phyloP scores from a whole-genome alignment of 805 yeast genomes.

The Metschnikowia kofuensis region DNA sequence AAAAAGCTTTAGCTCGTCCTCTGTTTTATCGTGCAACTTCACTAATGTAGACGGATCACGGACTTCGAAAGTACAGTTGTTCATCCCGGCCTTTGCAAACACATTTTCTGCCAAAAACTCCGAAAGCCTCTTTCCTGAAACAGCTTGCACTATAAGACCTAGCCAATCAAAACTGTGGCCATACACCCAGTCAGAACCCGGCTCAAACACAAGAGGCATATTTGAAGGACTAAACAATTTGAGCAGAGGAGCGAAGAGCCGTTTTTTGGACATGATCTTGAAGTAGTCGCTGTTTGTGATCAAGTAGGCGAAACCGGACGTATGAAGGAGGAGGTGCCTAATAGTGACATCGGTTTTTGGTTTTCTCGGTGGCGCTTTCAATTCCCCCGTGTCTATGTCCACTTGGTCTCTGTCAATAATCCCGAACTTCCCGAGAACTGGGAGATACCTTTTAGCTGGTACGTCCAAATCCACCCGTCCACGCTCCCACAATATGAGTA shows the following conservation, averaged over 20 bases:
- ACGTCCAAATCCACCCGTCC: slow-evolving; percentile 32
- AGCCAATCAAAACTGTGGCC: slow-evolving; percentile 40
- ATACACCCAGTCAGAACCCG: slow-evolving; percentile 37
- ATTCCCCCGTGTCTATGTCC: slow-evolving; percentile 14
- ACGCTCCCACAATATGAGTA: slow-evolving; percentile 32
- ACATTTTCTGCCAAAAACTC: slow-evolving; percentile 28
- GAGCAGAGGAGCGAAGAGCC: slow-evolving; percentile 22
- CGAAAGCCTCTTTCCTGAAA: slow-evolving; percentile 32
- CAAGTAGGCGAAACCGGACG: slow-evolving; percentile 32
- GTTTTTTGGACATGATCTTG: slow-evolving; percentile 20
- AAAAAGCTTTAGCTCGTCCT: slow-evolving; percentile 2
- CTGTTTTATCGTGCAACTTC: slow-evolving; percentile 6
- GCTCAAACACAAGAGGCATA: slow-evolving; percentile 29
- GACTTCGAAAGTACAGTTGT: slow-evolving; percentile 17
- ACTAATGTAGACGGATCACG: slow-evolving; percentile 5
- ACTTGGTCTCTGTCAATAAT: slow-evolving; percentile 14
- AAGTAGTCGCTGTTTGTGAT: slow-evolving; percentile 30
- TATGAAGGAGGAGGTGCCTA: slow-evolving; percentile 17
- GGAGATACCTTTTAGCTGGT: slow-evolving; percentile 33
- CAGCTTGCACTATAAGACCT: slow-evolving; percentile 33
- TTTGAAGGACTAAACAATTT: slow-evolving; percentile 25
- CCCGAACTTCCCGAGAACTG: slow-evolving; percentile 24
- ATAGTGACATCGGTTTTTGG: slow-evolving; percentile 16
- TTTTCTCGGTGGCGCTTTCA: slow-evolving; percentile 6
- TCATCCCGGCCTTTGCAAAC: slow-evolving; percentile 36